These are phyloP conservation scores for Fonsecaea nubica DNA, from an alignment of 2,329 filamentous ascomycete genomes.

Conservation along the genomic window DNA sequence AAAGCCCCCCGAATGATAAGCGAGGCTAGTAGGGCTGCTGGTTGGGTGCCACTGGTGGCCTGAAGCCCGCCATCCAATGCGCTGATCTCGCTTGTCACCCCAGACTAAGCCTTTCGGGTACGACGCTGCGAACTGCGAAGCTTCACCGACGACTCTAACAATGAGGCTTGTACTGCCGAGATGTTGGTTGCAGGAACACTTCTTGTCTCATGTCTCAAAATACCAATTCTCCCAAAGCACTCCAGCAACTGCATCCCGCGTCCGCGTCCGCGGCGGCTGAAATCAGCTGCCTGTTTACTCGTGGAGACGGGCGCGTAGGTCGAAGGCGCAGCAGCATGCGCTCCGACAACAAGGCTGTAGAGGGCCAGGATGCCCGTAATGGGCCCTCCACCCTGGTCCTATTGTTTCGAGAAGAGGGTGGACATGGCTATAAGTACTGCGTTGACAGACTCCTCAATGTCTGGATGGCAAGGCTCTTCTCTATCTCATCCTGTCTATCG, in stretches of 20 bases:
- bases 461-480: neutral
- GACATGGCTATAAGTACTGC: slow-evolving; percentile 1
- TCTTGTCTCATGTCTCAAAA: slow-evolving; percentile 7
- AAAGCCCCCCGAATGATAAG: too few relatives aligned
- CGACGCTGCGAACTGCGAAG: neutral
- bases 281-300: neutral
- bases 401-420: neutral
- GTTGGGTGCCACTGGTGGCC: neutral
- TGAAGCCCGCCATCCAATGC: neutral
- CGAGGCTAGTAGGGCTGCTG: neutral
- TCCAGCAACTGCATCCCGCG: neutral
- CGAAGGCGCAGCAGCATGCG: slow-evolving; percentile 6
- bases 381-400: neutral
- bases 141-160: neutral
- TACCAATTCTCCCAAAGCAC: slow-evolving; percentile 1
- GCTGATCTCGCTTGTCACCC: neutral
- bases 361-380: neutral
- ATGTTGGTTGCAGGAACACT: neutral
- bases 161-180: neutral
- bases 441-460: neutral
- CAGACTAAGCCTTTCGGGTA: slow-evolving; percentile 13
- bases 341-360: slow-evolving; percentile 8
- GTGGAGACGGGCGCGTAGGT: neutral
- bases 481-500: neutral
- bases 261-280: neutral